Percentiles rank a stretch among this genome's conserved stretches.
Conservation (phyloP, 2,329 filamentous ascomycete species). For the Huntiella moniliformis region DNA sequence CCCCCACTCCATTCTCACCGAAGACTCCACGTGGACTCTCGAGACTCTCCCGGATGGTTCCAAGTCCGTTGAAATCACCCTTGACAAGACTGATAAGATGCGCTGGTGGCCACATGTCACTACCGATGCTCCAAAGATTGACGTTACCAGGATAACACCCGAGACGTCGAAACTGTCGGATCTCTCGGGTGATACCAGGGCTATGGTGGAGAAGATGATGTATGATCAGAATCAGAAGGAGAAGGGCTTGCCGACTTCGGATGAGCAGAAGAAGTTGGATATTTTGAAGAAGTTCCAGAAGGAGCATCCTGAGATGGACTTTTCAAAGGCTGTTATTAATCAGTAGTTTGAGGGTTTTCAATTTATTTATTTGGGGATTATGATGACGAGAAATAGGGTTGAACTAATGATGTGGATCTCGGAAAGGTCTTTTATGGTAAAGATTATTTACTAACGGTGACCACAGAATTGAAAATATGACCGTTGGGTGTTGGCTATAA, state of each 20-base stretch:
- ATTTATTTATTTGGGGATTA: conserved; percentile 4
- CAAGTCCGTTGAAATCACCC: conserved; percentile 56
- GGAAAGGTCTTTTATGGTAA: no score
- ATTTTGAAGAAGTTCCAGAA: conserved; percentile 83
- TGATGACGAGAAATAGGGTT: no score
- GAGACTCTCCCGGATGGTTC: conserved; percentile 50
- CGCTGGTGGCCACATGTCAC: conserved; percentile 97
- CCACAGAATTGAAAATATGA: no score
- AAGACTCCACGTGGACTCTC: conserved; percentile 92
- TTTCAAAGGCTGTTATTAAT: conserved; percentile 49
- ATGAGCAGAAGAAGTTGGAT: conserved; percentile 89
- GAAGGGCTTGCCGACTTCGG: conserved; percentile 67
- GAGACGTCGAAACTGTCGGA: conserved; percentile 85
- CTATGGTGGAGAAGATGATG: conserved; percentile 99
- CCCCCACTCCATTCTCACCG: conserved; percentile 57
- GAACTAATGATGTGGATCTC: no score
- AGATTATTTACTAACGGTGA: no score
- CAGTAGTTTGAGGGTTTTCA: conserved; percentile 16
- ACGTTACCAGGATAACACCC: conserved; percentile 84
- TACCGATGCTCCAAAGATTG: conserved; percentile 71
- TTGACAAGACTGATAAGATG: conserved; percentile 93
- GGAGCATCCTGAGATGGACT: conserved; percentile 57
- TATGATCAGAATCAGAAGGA: conserved; percentile 97
- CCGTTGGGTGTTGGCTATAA: no score
- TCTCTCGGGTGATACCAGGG: conserved; percentile 80